Evolutionary conservation across 192 early-diverging fungal genomes (phyloP).

Genomic region (Dissophora globulifera): DNA sequence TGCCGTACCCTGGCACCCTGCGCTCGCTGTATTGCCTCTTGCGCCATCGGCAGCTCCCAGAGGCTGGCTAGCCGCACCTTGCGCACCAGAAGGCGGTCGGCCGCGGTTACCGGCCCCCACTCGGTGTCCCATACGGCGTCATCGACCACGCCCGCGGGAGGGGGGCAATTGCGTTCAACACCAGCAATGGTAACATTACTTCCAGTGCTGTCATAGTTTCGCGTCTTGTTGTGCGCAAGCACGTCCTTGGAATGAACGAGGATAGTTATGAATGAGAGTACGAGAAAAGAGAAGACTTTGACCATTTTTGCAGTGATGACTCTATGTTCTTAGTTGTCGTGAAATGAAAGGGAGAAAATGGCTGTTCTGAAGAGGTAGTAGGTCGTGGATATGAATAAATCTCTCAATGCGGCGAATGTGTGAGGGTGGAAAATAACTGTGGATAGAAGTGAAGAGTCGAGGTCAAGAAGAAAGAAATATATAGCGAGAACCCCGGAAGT

Average conservation of each 20-base stretch:
- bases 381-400: too few species aligned
- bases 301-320: slow-evolving; percentile 10
- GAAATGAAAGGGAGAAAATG: not conserved
- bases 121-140: slow-evolving; percentile 4
- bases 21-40: slow-evolving; percentile 8
- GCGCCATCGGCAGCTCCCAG: slow-evolving; percentile 22
- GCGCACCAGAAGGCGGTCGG: slow-evolving; percentile 15
- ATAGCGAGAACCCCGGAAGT: too few species aligned
- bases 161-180: not conserved
- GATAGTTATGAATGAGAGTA: slow-evolving; percentile 12
- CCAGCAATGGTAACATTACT: not conserved
- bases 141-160: slow-evolving; percentile 1
- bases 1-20: slow-evolving; percentile 9
- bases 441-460: too few species aligned
- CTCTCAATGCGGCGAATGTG: too few species aligned
- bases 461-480: too few species aligned
- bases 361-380: too few species aligned
- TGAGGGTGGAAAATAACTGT: too few species aligned
- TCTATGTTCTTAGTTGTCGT: not conserved
- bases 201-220: too few species aligned
- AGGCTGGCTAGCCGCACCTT: slow-evolving; percentile 14
- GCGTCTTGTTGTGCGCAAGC: not conserved
- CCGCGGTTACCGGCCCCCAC: slow-evolving; percentile 9
- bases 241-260: slow-evolving; percentile 5
- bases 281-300: slow-evolving; percentile 1